These are phyloP conservation scores for Secale cereale DNA, from an alignment of 176 grass and related monocot species.

Conservation along the genomic window DNA sequence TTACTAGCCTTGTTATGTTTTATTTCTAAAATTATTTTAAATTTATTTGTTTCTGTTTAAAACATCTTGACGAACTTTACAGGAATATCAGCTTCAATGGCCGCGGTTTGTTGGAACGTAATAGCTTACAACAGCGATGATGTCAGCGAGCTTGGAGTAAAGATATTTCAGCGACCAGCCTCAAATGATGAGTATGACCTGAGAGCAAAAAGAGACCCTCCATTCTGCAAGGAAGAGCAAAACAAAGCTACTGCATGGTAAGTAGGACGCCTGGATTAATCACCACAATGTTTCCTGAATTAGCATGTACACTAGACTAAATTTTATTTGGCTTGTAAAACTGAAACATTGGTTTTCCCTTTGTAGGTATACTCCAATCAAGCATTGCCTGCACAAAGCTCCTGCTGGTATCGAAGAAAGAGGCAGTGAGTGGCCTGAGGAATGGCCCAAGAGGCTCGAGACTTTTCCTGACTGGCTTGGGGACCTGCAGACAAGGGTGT, in stretches of 20 bases:
- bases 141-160: conserved; percentile 72
- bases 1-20: not conserved
- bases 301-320: not conserved
- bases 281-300: not conserved
- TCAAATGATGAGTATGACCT: conserved; percentile 85
- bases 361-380: conserved; percentile 77
- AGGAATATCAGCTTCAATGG: conserved; percentile 86
- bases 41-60: not conserved
- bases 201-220: conserved; percentile 74
- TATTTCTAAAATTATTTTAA: not conserved
- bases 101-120: conserved; percentile 75
- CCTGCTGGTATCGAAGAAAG: conserved; percentile 83
- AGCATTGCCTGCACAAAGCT: conserved; percentile 80
- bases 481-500: conserved; percentile 56
- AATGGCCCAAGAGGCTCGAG: conserved; percentile 92
- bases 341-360: not conserved
- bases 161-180: conserved; percentile 92
- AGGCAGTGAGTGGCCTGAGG: conserved; percentile 89
- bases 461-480: conserved; percentile 82
- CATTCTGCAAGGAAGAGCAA: conserved; percentile 85
- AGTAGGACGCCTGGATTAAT: conserved; percentile 5
- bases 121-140: conserved; percentile 84
- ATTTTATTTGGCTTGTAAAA: conserved; percentile 12
- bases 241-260: conserved; percentile 83
- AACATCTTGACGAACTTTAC: not conserved